phyloP scores from a whole-genome alignment of 345 rosid species.

The Syzygium aromaticum region DNA sequence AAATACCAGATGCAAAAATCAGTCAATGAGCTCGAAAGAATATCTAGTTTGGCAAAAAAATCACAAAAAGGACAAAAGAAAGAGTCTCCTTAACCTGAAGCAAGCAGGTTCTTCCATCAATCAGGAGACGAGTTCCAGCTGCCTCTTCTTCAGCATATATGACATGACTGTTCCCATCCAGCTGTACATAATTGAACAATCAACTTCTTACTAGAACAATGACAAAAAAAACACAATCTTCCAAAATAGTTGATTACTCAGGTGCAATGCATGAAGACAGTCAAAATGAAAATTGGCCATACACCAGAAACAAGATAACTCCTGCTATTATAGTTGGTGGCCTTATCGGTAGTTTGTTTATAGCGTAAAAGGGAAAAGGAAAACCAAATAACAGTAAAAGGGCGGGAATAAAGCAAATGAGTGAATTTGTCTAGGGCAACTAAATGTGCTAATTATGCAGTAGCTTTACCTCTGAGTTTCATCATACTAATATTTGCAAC shows the following conservation, averaged over 20 bases:
- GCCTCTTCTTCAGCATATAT: constrained; percentile 99
- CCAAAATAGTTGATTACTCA: not conserved
- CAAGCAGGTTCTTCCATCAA: constrained; percentile 99
- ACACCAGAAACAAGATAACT: not conserved
- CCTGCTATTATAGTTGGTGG: not conserved
- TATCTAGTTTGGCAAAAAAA: not conserved
- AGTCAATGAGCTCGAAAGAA: not conserved
- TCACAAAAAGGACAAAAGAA: constrained; percentile 3
- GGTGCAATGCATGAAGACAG: not conserved
- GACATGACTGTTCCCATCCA: constrained; percentile 99
- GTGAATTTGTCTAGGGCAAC: not conserved
- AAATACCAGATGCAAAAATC: not conserved
- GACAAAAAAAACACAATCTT: not conserved
- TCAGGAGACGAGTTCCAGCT: constrained; percentile 98
- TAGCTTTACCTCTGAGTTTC: not conserved
- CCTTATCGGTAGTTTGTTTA: not conserved
- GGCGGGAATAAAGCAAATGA: not conserved
- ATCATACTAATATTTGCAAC: not conserved
- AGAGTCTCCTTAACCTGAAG: constrained; percentile 46
- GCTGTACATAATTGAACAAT: constrained; percentile 23
- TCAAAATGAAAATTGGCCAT: not conserved
- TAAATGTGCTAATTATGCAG: not conserved
- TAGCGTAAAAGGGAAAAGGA: not conserved
- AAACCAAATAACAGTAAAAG: not conserved
- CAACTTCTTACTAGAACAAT: not conserved